Conservation (phyloP, 371 early-diverging fungal species). For the Neoconidiobolus thromboides region DNA sequence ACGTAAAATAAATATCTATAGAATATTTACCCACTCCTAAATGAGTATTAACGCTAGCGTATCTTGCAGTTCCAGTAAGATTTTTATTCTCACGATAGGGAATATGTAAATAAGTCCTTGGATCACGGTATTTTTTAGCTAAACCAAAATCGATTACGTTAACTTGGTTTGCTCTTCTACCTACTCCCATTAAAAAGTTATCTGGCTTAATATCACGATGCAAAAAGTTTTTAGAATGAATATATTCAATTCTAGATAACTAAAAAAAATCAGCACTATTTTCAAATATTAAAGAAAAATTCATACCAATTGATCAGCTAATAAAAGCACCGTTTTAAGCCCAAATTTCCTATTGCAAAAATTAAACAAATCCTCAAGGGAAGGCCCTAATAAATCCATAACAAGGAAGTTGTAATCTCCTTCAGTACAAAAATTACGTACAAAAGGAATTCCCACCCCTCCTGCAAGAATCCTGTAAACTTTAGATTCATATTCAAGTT, state of each 20-base stretch:
- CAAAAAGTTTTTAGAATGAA: slow-evolving; percentile 80
- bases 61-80: slow-evolving; percentile 98
- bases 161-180: slow-evolving; percentile 85
- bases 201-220: slow-evolving; percentile 90
- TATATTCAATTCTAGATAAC: slow-evolving; percentile 90
- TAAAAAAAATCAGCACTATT: slow-evolving; percentile 13
- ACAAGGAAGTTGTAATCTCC: slow-evolving; percentile 92
- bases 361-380: slow-evolving; percentile 97
- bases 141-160: slow-evolving; percentile 99
- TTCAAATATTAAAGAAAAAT: slow-evolving; percentile 6
- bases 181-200: slow-evolving; percentile 98
- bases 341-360: slow-evolving; percentile 94
- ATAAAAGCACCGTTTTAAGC: slow-evolving; percentile 93
- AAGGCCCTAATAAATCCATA: slow-evolving; percentile 98
- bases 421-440: slow-evolving; percentile 85
- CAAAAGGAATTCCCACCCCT: slow-evolving; percentile 90
- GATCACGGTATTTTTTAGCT: slow-evolving; percentile 96
- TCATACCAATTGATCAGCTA: slow-evolving; percentile 94
- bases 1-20: not conserved
- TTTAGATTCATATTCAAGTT: slow-evolving; percentile 92
- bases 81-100: slow-evolving; percentile 96
- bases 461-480: slow-evolving; percentile 89
- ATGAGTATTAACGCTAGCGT: slow-evolving; percentile 98
- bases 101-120: slow-evolving; percentile 92
- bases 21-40: slow-evolving; percentile 70